Evolutionary conservation across 2,329 filamentous ascomycete species (phyloP), one percentile per base, ranked within the genome.

Genomic region (Fusarium annulatum): DNA sequence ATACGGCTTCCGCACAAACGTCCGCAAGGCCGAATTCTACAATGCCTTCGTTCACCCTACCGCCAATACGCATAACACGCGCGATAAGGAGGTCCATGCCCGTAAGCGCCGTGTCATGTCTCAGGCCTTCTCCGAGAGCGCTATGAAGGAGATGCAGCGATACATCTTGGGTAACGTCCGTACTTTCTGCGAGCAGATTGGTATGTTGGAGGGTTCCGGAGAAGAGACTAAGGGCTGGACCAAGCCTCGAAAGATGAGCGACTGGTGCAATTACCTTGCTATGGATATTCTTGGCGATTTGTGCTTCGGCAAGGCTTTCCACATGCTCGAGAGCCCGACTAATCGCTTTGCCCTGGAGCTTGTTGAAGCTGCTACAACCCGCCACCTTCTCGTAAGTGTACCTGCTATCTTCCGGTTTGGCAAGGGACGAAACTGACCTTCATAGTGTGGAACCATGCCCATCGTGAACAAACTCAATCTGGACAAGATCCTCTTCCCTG

Each of bases 21-120:
- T 92, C 36, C 84, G 87, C 81, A 94, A 94, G 83, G 87, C 91
- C 45, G 87, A 91, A 74, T 94, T 94, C 83, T 94, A 94, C 84
- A 88, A 92, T 73, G 91, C 90, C 45, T 94, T 93, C 79, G 90
- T 91, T 3, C 90, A 92, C 64, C 92, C 91, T 21, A 88, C 90
- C 3, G 88, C 90, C 75, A 94, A 93, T 83, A 93, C 92, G 3
- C 92, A 94, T 83, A 93, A 92, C 82, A 87, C 86, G 4, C 91
- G 93, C 59, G 90, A 93, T 79, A 93, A 92, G 82, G 82, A 86
- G 0, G 83, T 89, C 46, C 92, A 94, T 79, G 91, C 91, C 36
- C 89, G 92, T 60, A 94, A 94, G 85, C 86, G 92, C 43, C 87
- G 91, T 33, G 91, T 93, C 34, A 84, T 94, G 41, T 90, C 90